Conservation (phyloP, 768 basidiomycete species). For the Calvatia gigantea region DNA sequence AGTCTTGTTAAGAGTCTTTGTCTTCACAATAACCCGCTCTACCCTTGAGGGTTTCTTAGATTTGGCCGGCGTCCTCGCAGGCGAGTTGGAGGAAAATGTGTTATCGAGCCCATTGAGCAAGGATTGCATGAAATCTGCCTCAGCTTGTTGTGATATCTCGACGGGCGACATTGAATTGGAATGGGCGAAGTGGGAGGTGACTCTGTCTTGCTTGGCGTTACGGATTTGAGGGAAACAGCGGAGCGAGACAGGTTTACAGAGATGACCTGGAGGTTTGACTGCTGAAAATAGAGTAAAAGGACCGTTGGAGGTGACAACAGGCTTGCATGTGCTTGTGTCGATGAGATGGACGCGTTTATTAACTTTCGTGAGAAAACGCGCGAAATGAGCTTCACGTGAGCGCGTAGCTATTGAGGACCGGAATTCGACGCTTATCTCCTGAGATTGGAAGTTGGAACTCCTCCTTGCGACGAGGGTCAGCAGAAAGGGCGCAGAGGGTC, state of each 20-base stretch:
- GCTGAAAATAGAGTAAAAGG: background rate
- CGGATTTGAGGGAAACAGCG: background rate
- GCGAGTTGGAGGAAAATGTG: conserved; percentile 38
- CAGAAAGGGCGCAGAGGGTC: too few relatives aligned
- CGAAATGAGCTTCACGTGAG: background rate
- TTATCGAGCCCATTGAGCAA: conserved; percentile 48
- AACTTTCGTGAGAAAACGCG: background rate
- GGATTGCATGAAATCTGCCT: conserved; percentile 52
- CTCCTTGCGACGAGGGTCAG: too few relatives aligned
- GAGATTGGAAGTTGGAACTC: too few relatives aligned
- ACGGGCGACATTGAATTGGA: conserved; percentile 30
- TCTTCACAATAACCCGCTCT: conserved; percentile 11
- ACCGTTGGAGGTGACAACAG: background rate
- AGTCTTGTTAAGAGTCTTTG: conserved; percentile 8
- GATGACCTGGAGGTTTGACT: background rate
- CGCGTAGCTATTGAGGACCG: background rate
- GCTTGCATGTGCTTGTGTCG: background rate
- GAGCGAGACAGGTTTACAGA: too few relatives aligned
- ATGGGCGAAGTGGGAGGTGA: background rate
- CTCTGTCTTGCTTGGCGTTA: too few relatives aligned
- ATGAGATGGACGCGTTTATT: background rate
- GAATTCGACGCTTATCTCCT: too few relatives aligned
- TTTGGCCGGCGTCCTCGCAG: conserved; percentile 30
- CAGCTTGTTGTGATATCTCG: conserved; percentile 37
- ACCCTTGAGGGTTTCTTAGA: conserved; percentile 11